Base-by-base conservation (phyloP, 75 land plant species). In the Azolla pinnata region DNA sequence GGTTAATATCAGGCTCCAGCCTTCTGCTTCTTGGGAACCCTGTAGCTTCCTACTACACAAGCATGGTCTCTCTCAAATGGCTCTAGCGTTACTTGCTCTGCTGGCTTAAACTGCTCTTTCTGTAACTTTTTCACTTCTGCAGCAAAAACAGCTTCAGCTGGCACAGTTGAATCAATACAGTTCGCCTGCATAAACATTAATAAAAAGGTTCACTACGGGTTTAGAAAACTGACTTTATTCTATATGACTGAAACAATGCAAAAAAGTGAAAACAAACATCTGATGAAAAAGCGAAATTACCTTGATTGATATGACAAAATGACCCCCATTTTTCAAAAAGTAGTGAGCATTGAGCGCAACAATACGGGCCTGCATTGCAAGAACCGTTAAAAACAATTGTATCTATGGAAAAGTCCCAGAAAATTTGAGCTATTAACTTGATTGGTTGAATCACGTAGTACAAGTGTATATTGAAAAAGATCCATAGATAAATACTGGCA, bases 271-370 rank as follows among this genome's bases (percentile, higher is more conserved):
- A 8, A 14, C 7, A 38, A 38, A 7, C 42, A 38, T 38, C 42
- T 38, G 42, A 7, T 38, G 42, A 14, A 38, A 8, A 8, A 38
- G 42, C 12, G 25, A 25, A 12, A 47, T 18, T 69, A 89, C 96
- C 87, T 90, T 90, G 29, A 90, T 90, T 2, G 96, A 90, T 29
- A 90, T 86, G 3, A 90, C 96, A 70, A 90, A 90, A 47, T 90
- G 91, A 7, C 96, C 96, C 30, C 87, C 91, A 63, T 81, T 70
- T 63, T 90, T 90, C 67, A 90, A 65, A 55, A 86, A 90, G 47
- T 70, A 78, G 2, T 85, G 85, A 10, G 91, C 96, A 70, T 90
- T 90, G 17, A 90, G 59, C 1, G 87, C 96, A 9, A 90, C 66
- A 34, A 90, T 90, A 24, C 96, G 82, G 3, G 96, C 96, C 92